Base-by-base conservation (phyloP, 768 basidiomycete species). In the Russula griseocarnosa region DNA sequence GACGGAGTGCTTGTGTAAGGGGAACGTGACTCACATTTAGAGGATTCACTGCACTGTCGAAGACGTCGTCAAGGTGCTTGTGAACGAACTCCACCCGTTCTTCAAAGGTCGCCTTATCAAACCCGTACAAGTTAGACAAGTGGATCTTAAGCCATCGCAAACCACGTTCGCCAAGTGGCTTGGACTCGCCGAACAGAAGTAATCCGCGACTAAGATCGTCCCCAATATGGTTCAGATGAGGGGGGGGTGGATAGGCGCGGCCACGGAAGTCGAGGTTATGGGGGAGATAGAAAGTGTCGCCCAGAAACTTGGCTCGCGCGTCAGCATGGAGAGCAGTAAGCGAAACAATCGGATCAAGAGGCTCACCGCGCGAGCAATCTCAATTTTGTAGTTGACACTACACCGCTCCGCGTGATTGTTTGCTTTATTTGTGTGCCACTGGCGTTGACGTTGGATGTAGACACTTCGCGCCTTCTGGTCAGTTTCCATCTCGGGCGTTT, bases 201-300 rank as follows among this genome's bases (percentile, higher is more conserved):
- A 99, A 76, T 5, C 94, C 90, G 70, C 96, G 87, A 57, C 85
- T 86, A 24, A 98, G 80, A 73, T 99, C 96, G 73, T 99, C 93
- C 10, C 96, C 95, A 60, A 98, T 90, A 69, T 98, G 96, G 70
- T 87, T 94, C 58, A 99, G 80, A 78, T 98, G 93, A 5, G 95
- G 94, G 1, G 96, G 95, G 49, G 97, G 87, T 13, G 97, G 96
- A 72, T 99, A 99, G 0, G 96, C 94, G 58, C 96, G 88, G 9
- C 97, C 97, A 64, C 96, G 86, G 81, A 98, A 99, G 75, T 99
- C 97, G 70, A 98, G 79, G 74, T 97, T 98, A 74, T 98, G 96
- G 0, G 96, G 95, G 55, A 95, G 80, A 76, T 93, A 98, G 73
- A 98, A 87, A 0, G 78, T 84, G 69, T 97, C 96, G 60, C 85